Conservation (phyloP, 2,329 filamentous ascomycete genomes). For the Scolecobasidium constrictum region DNA sequence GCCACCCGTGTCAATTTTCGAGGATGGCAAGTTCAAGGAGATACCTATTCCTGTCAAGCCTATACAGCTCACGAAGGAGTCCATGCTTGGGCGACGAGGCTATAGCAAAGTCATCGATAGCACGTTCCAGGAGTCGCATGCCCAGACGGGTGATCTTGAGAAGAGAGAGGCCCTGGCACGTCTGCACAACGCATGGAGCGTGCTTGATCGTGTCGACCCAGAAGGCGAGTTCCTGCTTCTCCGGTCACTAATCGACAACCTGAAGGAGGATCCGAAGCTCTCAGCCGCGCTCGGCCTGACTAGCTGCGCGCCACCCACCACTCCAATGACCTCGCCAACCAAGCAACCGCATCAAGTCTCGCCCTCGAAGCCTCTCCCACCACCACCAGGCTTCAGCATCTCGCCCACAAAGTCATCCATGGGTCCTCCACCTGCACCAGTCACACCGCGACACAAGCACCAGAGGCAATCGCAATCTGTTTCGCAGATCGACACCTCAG, state of each 20-base stretch:
- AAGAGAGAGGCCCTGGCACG: constrained; percentile 77
- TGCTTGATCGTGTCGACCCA: constrained; percentile 76
- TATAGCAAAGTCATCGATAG: constrained; percentile 77
- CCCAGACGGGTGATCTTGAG: constrained; percentile 55
- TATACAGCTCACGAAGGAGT: constrained; percentile 51
- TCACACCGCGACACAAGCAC: constrained; percentile 1
- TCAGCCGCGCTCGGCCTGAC: constrained; percentile 31
- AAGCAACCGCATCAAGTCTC: neutral
- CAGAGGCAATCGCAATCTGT: neutral
- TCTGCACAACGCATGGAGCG: constrained; percentile 75
- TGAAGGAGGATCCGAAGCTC: constrained; percentile 60
- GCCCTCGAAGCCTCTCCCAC: neutral
- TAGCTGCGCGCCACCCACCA: neutral
- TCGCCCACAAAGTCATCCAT: neutral
- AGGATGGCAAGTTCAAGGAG: constrained; percentile 1
- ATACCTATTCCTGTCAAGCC: constrained; percentile 8
- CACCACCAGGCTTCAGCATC: neutral
- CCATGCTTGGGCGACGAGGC: constrained; percentile 66
- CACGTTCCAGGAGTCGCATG: constrained; percentile 72
- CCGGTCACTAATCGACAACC: constrained; percentile 61
- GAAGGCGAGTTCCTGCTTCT: constrained; percentile 83
- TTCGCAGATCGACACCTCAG: neutral
- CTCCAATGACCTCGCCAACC: neutral
- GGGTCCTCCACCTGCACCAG: neutral
- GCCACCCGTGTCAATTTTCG: neutral